Evolutionary conservation across 495 filamentous ascomycete genomes (phyloP).

Genomic region (Pyrenopolyporus hunteri): DNA sequence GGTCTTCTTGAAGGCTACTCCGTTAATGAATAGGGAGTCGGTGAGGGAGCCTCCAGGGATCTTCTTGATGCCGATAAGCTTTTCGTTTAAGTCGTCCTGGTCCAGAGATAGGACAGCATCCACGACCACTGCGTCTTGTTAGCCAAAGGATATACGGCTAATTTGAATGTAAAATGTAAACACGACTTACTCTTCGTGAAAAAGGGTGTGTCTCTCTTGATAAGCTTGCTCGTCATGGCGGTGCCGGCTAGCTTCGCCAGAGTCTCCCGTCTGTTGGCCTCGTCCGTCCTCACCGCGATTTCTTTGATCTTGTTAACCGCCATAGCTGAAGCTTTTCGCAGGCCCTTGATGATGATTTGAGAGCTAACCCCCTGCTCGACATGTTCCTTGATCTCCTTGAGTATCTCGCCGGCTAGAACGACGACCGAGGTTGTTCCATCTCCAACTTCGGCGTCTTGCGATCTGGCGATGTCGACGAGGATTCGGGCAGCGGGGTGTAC

Average conservation of each 20-base stretch:
- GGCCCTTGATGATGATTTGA: constrained; percentile 95
- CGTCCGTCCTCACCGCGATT: constrained; percentile 86
- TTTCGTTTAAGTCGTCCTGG: constrained; percentile 96
- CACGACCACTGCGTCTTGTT: constrained; percentile 77
- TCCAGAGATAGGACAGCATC: constrained; percentile 96
- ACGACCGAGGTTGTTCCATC: constrained; percentile 98
- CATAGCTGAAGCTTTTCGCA: constrained; percentile 86
- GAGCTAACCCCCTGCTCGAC: constrained; percentile 97
- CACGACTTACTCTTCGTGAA: constrained; percentile 87
- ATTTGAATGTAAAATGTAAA: neutral
- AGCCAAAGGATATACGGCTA: constrained; percentile 8
- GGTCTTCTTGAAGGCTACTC: constrained; percentile 99
- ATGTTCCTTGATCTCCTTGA: constrained; percentile 93
- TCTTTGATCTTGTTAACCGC: constrained; percentile 99
- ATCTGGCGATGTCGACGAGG: constrained; percentile 96
- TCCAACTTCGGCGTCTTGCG: constrained; percentile 98
- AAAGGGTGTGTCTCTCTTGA: constrained; percentile 95
- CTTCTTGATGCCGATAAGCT: constrained; percentile 97
- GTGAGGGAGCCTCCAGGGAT: constrained; percentile 95
- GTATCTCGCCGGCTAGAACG: constrained; percentile 91
- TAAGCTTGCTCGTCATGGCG: constrained; percentile 99
- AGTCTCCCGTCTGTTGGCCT: constrained; percentile 87
- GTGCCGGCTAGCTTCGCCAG: constrained; percentile 88
- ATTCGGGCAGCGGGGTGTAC: constrained; percentile 97
- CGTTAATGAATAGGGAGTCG: constrained; percentile 96